phyloP scores from a whole-genome alignment of 2,329 filamentous ascomycete species.

The Diaporthe ilicicola region DNA sequence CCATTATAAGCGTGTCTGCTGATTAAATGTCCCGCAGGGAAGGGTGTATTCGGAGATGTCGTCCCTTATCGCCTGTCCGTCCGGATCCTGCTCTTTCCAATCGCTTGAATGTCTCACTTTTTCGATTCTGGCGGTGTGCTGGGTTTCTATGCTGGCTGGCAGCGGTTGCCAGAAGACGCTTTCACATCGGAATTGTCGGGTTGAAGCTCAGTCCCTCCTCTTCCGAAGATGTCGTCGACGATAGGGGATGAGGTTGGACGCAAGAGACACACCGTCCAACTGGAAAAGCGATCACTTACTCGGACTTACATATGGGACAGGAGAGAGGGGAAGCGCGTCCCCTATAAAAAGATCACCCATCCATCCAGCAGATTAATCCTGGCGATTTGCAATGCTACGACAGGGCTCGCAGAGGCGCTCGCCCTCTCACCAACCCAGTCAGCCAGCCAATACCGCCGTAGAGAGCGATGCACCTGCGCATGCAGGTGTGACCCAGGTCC shows the following conservation, averaged over 20 bases:
- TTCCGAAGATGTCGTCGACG: not conserved
- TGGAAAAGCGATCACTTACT: slow-evolving; percentile 1
- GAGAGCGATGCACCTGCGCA: slow-evolving; percentile 28
- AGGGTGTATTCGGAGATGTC: not conserved
- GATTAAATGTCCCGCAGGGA: not conserved
- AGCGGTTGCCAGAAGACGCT: slow-evolving; percentile 27
- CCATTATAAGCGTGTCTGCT: slow-evolving; percentile 27
- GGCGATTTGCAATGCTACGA: slow-evolving; percentile 10
- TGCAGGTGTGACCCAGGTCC: slow-evolving; percentile 29
- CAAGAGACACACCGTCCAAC: slow-evolving; percentile 1
- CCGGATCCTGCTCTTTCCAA: not conserved
- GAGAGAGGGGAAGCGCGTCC: not conserved
- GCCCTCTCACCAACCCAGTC: slow-evolving; percentile 10
- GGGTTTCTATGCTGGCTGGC: slow-evolving; percentile 30
- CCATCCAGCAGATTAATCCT: slow-evolving; percentile 3
- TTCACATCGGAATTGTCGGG: slow-evolving; percentile 27
- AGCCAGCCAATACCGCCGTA: slow-evolving; percentile 24
- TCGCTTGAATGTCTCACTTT: not conserved
- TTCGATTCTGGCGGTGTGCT: not conserved
- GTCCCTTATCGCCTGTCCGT: not conserved
- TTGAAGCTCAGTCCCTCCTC: not conserved
- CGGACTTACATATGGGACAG: not conserved
- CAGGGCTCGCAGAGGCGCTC: slow-evolving; percentile 9
- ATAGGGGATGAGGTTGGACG: not conserved
- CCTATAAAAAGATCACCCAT: slow-evolving; percentile 19